These are phyloP conservation scores for Podospora pseudopauciseta DNA, from an alignment of 495 filamentous ascomycete species.

Conservation along the genomic window DNA sequence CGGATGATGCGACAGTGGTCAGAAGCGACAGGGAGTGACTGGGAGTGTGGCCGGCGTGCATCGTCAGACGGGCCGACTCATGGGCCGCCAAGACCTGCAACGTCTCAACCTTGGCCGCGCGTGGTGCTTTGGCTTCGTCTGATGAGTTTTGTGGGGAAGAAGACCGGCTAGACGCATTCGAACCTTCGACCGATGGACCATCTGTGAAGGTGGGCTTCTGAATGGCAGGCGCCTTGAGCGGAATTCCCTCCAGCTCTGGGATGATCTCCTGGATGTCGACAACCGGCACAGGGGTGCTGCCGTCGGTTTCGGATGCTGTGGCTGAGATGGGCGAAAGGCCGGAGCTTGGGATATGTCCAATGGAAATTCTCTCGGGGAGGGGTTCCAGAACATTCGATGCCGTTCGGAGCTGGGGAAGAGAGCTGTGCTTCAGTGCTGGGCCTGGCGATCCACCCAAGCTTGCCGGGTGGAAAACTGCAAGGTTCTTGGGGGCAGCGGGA, in stretches of 20 bases:
- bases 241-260: constrained; percentile 45
- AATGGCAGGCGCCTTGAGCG: constrained; percentile 38
- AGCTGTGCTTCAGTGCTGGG: constrained; percentile 8
- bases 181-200: constrained; percentile 19
- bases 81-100: constrained; percentile 40
- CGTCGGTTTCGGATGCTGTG: constrained; percentile 19
- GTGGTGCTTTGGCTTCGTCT: constrained; percentile 14
- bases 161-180: constrained; percentile 24
- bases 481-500: background rate
- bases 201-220: constrained; percentile 45
- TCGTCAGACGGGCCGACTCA: constrained; percentile 41
- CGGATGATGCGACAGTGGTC: constrained; percentile 36
- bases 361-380: constrained; percentile 14
- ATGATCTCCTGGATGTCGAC: constrained; percentile 46
- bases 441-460: background rate
- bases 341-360: constrained; percentile 12
- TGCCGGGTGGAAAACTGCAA: background rate
- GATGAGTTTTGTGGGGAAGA: constrained; percentile 23
- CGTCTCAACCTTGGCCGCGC: constrained; percentile 34
- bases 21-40: constrained; percentile 44
- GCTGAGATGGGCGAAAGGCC: constrained; percentile 16
- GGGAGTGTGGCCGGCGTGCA: constrained; percentile 50
- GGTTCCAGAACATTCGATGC: constrained; percentile 11
- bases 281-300: constrained; percentile 27
- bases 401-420: constrained; percentile 13